phyloP scores from a whole-genome alignment of 2,329 filamentous ascomycete genomes.

The Bipolaris gigantea region DNA sequence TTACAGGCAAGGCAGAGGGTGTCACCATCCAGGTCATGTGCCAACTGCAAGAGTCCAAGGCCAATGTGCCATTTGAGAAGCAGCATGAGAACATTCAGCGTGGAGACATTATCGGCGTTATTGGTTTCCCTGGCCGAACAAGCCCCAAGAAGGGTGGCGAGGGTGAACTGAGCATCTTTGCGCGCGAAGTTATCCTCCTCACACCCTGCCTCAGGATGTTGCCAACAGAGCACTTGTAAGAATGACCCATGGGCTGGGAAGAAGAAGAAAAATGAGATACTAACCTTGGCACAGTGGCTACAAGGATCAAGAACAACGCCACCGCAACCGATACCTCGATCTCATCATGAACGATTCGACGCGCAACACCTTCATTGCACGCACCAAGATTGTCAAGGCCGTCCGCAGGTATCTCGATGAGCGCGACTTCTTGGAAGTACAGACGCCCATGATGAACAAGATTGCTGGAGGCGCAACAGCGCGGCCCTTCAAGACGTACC shows the following conservation, averaged over 20 bases:
- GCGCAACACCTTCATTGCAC: slow-evolving; percentile 79
- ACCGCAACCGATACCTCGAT: slow-evolving; percentile 91
- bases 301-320: slow-evolving; percentile 91
- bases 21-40: slow-evolving; percentile 89
- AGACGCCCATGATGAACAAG: slow-evolving; percentile 94
- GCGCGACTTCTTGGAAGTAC: slow-evolving; percentile 87
- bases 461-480: slow-evolving; percentile 96
- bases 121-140: slow-evolving; percentile 82
- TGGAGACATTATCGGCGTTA: slow-evolving; percentile 89
- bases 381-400: slow-evolving; percentile 85
- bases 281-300: slow-evolving; percentile 66
- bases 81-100: slow-evolving; percentile 88
- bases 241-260: slow-evolving; percentile 37
- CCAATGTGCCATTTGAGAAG: slow-evolving; percentile 72
- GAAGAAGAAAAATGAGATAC: background rate
- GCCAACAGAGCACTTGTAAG: slow-evolving; percentile 65
- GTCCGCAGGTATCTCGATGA: slow-evolving; percentile 87
- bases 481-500: slow-evolving; percentile 90
- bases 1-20: slow-evolving; percentile 65
- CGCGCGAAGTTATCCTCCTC: slow-evolving; percentile 79
- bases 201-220: slow-evolving; percentile 90
- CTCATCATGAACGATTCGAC: slow-evolving; percentile 94
- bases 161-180: slow-evolving; percentile 93
- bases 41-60: slow-evolving; percentile 75
- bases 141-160: slow-evolving; percentile 86